phyloP scores from a whole-genome alignment of 208 protist species.

The Acanthamoeba culbertsoni region DNA sequence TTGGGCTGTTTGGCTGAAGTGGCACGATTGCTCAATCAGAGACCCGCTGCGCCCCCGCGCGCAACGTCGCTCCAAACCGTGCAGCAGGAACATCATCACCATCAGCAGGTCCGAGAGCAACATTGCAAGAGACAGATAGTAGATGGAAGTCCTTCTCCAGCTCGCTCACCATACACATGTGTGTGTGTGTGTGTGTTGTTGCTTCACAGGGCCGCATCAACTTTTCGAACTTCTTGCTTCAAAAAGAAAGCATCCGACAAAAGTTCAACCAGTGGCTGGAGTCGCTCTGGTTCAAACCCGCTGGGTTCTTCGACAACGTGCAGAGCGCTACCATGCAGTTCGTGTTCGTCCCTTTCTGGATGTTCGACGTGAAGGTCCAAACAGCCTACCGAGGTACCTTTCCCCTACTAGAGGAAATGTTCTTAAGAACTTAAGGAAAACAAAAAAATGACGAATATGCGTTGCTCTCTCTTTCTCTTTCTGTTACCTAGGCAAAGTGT shows the following conservation, averaged over 20 bases:
- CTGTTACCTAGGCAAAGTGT: neutral
- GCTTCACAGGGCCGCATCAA: neutral
- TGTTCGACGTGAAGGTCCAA: conserved; percentile 40
- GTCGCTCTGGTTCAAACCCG: conserved; percentile 30
- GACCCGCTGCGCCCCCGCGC: too few species aligned
- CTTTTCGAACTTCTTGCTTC: neutral
- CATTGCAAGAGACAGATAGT: too few species aligned
- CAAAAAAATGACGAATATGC: too few species aligned
- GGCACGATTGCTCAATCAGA: neutral
- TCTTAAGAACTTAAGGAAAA: too few species aligned
- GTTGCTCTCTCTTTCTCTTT: neutral
- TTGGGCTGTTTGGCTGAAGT: neutral
- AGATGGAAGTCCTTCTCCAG: too few species aligned
- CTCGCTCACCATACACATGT: neutral
- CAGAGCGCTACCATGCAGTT: conserved; percentile 7
- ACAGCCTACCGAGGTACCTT: neutral
- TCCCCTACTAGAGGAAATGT: neutral
- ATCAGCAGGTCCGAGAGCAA: too few species aligned
- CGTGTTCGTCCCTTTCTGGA: conserved; percentile 20
- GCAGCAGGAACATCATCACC: too few species aligned
- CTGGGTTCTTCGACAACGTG: conserved; percentile 23
- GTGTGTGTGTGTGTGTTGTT: neutral
- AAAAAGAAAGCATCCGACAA: neutral
- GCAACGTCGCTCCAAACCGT: too few species aligned
- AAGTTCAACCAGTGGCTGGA: conserved; percentile 7